Base-by-base conservation (phyloP, 2,329 filamentous ascomycete species). In the Calonectria henricotiae region DNA sequence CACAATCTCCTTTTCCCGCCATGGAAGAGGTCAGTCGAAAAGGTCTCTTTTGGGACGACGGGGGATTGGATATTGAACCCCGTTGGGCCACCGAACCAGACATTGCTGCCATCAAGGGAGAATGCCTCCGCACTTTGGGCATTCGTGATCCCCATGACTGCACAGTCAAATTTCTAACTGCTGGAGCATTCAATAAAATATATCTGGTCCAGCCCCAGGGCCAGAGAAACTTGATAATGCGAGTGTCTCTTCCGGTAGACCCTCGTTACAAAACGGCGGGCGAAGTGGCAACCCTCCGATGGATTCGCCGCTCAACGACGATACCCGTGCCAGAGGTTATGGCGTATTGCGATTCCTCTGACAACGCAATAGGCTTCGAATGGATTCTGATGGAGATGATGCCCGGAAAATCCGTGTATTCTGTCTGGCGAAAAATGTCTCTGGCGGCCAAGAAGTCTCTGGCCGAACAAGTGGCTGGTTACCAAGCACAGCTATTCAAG, bases 341-440 rank as follows among this genome's bases (percentile, higher is more conserved):
- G 41, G 79, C 73, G 1, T 84, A 78, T 65, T 78, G 82, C 30
- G 75, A 80, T 32, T 78, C 70, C 2, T 71, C 54, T 17, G 49
- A 79, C 1, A 85, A 83, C 37, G 74, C 79, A 25, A 76, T 85
- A 32, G 82, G 80, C 0, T 83, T 80, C 20, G 82, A 85, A 74
- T 86, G 82, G 82, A 84, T 84, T 11, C 62, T 84, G 13, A 82
- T 84, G 80, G 74, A 79, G 6, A 68, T 72, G 7, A 69, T 82
- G 68, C 61, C 67, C 1, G 81, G 81, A 0, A 71, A 41, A 12
- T 71, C 78, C 6, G 73, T 71, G 1, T 62, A 77, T 72, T 58
- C 70, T 58, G 51, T 70, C 43, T 74, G 75, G 73, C 76, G 79
- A 5, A 77, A 68, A 17, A 79, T 85, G 71, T 61, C 78, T 0